These are phyloP conservation scores for Wickerhamiella qilinensis DNA, from an alignment of 805 yeast species.

Conservation along the genomic window DNA sequence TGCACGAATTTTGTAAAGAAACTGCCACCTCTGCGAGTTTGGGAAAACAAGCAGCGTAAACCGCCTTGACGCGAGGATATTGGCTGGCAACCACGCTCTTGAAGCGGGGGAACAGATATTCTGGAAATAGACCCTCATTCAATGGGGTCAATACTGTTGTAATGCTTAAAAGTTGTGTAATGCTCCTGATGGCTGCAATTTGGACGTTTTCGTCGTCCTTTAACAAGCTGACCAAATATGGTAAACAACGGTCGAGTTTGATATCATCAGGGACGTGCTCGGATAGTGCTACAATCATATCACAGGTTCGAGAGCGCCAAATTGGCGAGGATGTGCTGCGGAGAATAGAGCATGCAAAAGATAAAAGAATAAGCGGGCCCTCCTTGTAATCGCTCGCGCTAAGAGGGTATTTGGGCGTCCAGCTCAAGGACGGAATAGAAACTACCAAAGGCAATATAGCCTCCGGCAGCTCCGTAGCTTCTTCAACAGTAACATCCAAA, in stretches of 20 bases:
- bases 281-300: constrained; percentile 56
- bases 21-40: constrained; percentile 46
- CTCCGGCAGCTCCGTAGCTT: constrained; percentile 2
- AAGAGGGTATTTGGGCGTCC: constrained; percentile 1
- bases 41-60: constrained; percentile 62
- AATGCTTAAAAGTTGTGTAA: constrained; percentile 51
- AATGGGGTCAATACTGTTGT: constrained; percentile 55
- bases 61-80: constrained; percentile 37
- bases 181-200: constrained; percentile 42
- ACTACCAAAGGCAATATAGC: constrained; percentile 8
- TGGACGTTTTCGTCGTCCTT: constrained; percentile 58
- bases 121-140: constrained; percentile 64
- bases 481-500: constrained; percentile 3
- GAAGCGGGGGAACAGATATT: constrained; percentile 63
- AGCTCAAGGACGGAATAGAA: constrained; percentile 4
- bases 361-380: constrained; percentile 41
- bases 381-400: neutral
- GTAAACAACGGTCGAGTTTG: constrained; percentile 72
- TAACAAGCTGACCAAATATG: constrained; percentile 56
- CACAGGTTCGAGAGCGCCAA: constrained; percentile 54
- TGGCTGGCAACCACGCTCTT: constrained; percentile 27
- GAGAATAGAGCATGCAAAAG: constrained; percentile 41
- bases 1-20: neutral
- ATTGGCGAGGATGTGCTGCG: constrained; percentile 44
- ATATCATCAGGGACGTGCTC: constrained; percentile 68